Evolutionary conservation across 345 rosid species (phyloP).

Genomic region (Psidium guajava): DNA sequence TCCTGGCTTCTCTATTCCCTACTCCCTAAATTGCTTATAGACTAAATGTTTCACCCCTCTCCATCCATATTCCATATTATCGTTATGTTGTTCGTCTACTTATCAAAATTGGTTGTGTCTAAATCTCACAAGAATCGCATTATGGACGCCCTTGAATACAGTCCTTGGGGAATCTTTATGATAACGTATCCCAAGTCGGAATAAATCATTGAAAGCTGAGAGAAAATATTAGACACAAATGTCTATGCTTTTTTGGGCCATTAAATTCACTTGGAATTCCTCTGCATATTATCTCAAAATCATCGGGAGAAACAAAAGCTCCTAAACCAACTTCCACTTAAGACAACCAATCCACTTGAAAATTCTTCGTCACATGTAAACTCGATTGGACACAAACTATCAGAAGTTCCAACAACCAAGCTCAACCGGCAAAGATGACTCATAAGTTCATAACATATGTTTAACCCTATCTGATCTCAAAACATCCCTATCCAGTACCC

Average conservation of each 20-base stretch:
- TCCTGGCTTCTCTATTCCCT: background rate
- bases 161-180: background rate
- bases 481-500: background rate
- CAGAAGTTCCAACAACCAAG: background rate
- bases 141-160: background rate
- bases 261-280: background rate
- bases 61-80: background rate
- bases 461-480: background rate
- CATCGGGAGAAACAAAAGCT: background rate
- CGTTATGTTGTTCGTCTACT: too few relatives aligned
- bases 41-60: background rate
- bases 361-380: background rate
- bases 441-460: too few relatives aligned
- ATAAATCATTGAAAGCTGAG: background rate
- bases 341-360: background rate
- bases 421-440: background rate
- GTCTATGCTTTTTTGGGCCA: background rate
- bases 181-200: background rate
- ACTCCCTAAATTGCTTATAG: background rate
- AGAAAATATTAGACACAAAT: background rate
- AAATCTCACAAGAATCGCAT: background rate
- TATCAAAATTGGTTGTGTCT: background rate
- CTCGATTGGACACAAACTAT: background rate
- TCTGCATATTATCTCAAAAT: background rate
- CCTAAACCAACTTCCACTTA: background rate